Base-by-base conservation (phyloP, 2,329 filamentous ascomycete genomes). In the Cladosporium velox region DNA sequence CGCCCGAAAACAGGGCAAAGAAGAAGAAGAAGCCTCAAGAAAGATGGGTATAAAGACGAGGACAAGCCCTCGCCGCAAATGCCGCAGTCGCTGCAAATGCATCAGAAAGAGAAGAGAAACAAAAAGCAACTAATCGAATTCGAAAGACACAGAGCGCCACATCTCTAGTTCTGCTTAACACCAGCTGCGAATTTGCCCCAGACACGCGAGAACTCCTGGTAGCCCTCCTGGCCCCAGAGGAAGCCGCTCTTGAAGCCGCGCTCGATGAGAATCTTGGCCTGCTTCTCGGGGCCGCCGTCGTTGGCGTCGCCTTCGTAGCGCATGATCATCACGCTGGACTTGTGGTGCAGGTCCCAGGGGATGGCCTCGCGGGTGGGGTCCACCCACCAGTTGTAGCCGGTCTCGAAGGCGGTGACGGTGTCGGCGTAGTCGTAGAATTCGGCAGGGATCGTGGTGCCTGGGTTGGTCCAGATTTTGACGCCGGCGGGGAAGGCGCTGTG, bases 391-490 rank as follows among this genome's bases (percentile, higher is more conserved):
- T 57, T 63, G 59, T 62, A 66, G n/a, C 58, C 65, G 7, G 58
- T 61, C 65, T 66, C 65, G 51, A 66, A 66, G n/a, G 65, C 65
- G n/a, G 65, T 66, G 35, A 66, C 65, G 35, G 59, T 66, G 44
- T 66, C 65, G 41, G 65, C 65, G 47, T 64, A 59, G 30, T 66
- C 65, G 60, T 66, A 66, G 54, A 66, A 66, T 26, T 55, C 41
- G 30, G n/a, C 26, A 6, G 51, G 34, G 60, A 66, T 57, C 12
- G 65, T 64, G 41, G 54, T 60, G 60, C 65, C 65, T 2, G 65
- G 65, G 60, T 66, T 66, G 12, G 65, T 66, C 65, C 65, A 66
- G 52, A 64, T 60, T 30, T 59, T 44, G 38, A 55, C 12, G 35
- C 57, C 57, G 63, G 51, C 15, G 21, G 54, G 41, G 51, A 66